Base-by-base conservation (phyloP, 192 early-diverging fungal genomes). In the Martensiomyces pterosporus region DNA sequence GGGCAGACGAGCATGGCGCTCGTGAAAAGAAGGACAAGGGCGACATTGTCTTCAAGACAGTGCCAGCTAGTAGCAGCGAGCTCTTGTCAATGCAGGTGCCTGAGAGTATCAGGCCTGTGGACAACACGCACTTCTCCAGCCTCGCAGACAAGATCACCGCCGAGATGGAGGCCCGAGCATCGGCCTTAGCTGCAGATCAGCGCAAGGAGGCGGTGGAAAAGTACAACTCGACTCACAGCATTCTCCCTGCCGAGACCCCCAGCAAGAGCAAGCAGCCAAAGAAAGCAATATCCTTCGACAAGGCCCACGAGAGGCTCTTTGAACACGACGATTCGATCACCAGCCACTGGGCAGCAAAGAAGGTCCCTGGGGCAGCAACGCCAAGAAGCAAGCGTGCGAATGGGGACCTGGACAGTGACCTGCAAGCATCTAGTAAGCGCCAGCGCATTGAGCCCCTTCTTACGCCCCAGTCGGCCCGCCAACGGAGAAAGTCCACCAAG, bases 331-430 rank as follows among this genome's bases (percentile, higher is more conserved):
- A 74, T 24, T 74, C 71, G 14, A 74, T 74, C 32, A 47, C 45
- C 13, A 67, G 40, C 47, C 71, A 74, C 27, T 74, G 71, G 71
- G 40, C 71, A 1, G 57, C 69, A 42, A 63, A 49, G 27, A 63
- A 58, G 44, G 35, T 36, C 2, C 29, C 58, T 34, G 55, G 45
- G 0, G 43, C 49, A 5, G 43, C 59, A 7, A 65, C 69, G 4
- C 68, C 68, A 7, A 45, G 46, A 19, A 52, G 42, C 16, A 73
- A 73, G 69, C 69, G 69, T 14, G 8, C 49, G 2, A 60, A 45
- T 23, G 39, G 14, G 2, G 57, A 60, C 4, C n/a, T n/a, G n/a
- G 40, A 24, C 2, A 9, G 16, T 9, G 38, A n/a, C n/a, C n/a
- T 37, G 9, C 49, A n/a, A 1, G 49, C 22, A 1, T 56, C 61